Percentiles rank a stretch among this genome's conserved stretches.
Conservation (phyloP, 805 yeast genomes). For the Myxozyma kluyveri region DNA sequence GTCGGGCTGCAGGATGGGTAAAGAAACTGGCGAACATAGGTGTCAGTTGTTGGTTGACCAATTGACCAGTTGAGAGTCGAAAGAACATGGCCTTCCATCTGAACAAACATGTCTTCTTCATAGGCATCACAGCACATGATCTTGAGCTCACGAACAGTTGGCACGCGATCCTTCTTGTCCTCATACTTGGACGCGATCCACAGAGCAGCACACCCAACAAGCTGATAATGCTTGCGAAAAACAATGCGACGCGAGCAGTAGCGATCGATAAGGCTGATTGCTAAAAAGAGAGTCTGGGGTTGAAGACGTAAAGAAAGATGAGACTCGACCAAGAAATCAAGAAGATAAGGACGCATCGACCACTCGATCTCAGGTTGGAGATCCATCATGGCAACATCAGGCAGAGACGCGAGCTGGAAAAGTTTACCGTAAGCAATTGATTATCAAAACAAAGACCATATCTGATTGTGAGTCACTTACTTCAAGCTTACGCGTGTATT, state of each 20-base stretch:
- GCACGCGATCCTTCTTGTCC: constrained; percentile 71
- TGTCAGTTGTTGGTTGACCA: constrained; percentile 57
- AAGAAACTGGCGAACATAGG: constrained; percentile 40
- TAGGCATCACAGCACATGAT: constrained; percentile 67
- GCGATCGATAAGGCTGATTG: constrained; percentile 78
- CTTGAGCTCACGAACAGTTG: constrained; percentile 68
- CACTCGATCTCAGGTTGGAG: constrained; percentile 86
- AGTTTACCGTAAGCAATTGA: neutral
- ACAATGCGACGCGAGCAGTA: constrained; percentile 87
- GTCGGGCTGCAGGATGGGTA: constrained; percentile 17
- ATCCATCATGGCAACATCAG: constrained; percentile 63
- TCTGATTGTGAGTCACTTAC: constrained; percentile 10
- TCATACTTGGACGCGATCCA: constrained; percentile 90
- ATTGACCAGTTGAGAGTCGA: constrained; percentile 71
- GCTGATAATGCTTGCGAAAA: constrained; percentile 78
- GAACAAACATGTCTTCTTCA: constrained; percentile 59
- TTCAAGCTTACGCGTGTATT: constrained; percentile 39
- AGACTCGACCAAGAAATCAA: constrained; percentile 73
- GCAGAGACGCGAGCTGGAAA: constrained; percentile 34
- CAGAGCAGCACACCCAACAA: constrained; percentile 85
- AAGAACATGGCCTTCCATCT: constrained; percentile 75
- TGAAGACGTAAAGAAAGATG: constrained; percentile 59
- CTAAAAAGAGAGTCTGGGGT: constrained; percentile 65
- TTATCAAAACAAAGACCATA: neutral
- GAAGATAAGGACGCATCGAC: constrained; percentile 65